Conservation (phyloP, 495 filamentous ascomycete genomes). For the Clohesyomyces aquaticus region DNA sequence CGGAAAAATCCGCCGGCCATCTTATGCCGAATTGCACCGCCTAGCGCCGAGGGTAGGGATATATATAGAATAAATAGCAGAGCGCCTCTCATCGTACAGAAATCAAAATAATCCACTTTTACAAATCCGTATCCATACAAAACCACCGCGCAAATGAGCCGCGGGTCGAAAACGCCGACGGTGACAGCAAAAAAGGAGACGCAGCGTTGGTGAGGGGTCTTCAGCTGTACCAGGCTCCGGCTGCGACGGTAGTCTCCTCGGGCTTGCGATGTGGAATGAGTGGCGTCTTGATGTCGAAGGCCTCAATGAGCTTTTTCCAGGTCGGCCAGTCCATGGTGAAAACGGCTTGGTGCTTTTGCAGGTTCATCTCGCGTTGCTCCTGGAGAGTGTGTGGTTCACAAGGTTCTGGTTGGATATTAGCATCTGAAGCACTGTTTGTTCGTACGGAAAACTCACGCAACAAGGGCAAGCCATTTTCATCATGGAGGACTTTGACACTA, state of each 20-base stretch:
- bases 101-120: too few species aligned
- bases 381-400: constrained; percentile 52
- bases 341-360: constrained; percentile 70
- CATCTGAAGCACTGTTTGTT: constrained; percentile 1
- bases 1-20: too few species aligned
- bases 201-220: background rate
- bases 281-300: constrained; percentile 71
- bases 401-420: constrained; percentile 45
- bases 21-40: too few species aligned
- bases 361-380: constrained; percentile 58
- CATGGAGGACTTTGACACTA: constrained; percentile 64
- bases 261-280: constrained; percentile 85
- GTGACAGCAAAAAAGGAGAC: background rate
- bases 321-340: constrained; percentile 80
- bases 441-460: constrained; percentile 61
- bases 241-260: constrained; percentile 58
- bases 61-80: too few species aligned
- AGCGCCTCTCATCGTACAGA: too few species aligned
- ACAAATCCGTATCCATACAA: background rate
- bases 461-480: constrained; percentile 68
- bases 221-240: constrained; percentile 78
- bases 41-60: too few species aligned
- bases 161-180: background rate
- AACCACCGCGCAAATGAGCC: background rate
- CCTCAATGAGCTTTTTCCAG: constrained; percentile 75